Percentiles rank a stretch among this genome's conserved stretches.
Evolutionary conservation across 176 grass and related monocot species (phyloP).

Genomic region (bread wheat (Triticum aestivum)): IWGSC_CS_RefSeq_v2.1 NC_057799.1:616021268-616021767

Average conservation of each 20-base stretch:
- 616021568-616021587: not conserved
- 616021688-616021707: not conserved
- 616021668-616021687: not conserved
- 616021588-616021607: not conserved
- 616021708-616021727: not conserved
- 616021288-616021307: not conserved
- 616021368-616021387: not conserved
- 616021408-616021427: not conserved
- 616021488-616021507: not conserved
- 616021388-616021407: not conserved
- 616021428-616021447: not conserved
- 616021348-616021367: not conserved
- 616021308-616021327: not conserved
- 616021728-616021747: not conserved
- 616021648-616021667: too few relatives aligned
- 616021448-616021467: not conserved
- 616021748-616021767: slow-evolving; percentile 4
- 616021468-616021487: not conserved
- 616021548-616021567: not conserved
- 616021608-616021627: not conserved
- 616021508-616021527: not conserved
- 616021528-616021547: not conserved
- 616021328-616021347: not conserved
- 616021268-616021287: not conserved
- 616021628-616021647: not conserved